Evolutionary conservation across 2,329 filamentous ascomycete genomes (phyloP).

Genomic region (Fonsecaea pedrosoi): DNA sequence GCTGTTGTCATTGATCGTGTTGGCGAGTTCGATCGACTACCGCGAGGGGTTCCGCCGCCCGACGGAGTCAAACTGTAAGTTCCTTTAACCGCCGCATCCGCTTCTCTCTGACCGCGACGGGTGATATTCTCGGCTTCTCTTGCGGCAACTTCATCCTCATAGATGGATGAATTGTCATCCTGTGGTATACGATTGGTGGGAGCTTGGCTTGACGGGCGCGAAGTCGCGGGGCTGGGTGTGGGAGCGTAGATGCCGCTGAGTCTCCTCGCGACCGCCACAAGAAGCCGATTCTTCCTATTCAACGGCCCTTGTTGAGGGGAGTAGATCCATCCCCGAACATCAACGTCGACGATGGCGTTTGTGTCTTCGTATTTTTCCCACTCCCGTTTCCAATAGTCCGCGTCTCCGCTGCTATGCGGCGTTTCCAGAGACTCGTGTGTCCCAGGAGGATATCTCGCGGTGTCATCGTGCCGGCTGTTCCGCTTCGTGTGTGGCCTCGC

Average conservation of each 20-base stretch:
- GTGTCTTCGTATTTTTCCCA: constrained; percentile 83
- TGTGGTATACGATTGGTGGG: constrained; percentile 46
- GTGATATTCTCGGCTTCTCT: constrained; percentile 80
- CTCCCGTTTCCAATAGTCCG: constrained; percentile 77
- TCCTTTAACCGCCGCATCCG: constrained; percentile 72
- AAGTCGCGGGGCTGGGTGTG: constrained; percentile 49
- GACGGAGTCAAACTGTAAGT: constrained; percentile 63
- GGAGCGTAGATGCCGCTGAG: constrained; percentile 84
- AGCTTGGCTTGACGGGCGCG: constrained; percentile 54
- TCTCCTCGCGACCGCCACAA: constrained; percentile 84
- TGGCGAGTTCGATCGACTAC: constrained; percentile 41
- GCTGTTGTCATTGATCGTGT: constrained; percentile 8
- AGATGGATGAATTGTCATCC: constrained; percentile 58
- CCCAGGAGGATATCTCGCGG: constrained; percentile 42
- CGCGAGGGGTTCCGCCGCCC: constrained; percentile 43
- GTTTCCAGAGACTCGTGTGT: constrained; percentile 48
- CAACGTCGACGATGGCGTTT: constrained; percentile 87
- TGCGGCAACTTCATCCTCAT: constrained; percentile 71
- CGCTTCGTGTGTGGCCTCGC: constrained; percentile 72
- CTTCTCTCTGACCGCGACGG: constrained; percentile 72
- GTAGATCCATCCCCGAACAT: constrained; percentile 96
- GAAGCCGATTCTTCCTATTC: constrained; percentile 82
- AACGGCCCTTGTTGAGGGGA: constrained; percentile 82
- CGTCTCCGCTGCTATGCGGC: constrained; percentile 61
- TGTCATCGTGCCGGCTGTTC: constrained; percentile 43